Evolutionary conservation across 352 stramenopile genomes (phyloP).

Genomic region (Blastocystis sp.): DNA sequence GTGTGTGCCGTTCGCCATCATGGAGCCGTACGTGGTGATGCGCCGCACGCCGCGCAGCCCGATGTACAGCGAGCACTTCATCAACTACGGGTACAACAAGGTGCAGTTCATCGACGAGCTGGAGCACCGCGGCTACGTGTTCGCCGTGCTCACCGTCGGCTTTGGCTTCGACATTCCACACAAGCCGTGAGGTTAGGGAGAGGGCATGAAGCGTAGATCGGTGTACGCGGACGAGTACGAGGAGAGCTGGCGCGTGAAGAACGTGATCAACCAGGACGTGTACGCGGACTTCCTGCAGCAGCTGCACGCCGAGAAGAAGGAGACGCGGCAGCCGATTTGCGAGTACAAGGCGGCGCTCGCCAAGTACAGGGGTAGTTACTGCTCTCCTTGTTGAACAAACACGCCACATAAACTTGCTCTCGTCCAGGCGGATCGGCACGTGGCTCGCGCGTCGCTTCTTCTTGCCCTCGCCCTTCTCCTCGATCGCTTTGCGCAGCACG

Average conservation of each 20-base stretch:
- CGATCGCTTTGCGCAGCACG: neutral
- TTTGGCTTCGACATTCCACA: constrained; percentile 5
- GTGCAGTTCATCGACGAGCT: constrained; percentile 55
- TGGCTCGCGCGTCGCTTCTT: neutral
- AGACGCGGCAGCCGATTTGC: constrained; percentile 1
- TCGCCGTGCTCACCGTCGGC: neutral
- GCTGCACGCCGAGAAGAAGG: neutral
- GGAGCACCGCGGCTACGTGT: constrained; percentile 17
- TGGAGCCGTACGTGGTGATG: constrained; percentile 36
- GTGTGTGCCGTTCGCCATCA: constrained; percentile 1
- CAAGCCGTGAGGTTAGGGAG: neutral
- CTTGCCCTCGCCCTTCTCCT: neutral
- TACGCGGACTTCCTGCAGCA: constrained; percentile 4
- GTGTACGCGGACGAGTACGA: constrained; percentile 35
- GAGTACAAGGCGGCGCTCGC: neutral
- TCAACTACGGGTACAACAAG: constrained; percentile 65
- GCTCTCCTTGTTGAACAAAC: neutral
- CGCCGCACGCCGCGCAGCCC: neutral
- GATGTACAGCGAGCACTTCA: constrained; percentile 38
- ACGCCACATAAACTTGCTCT: neutral
- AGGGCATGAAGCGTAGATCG: constrained; percentile 10
- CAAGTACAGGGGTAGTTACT: neutral
- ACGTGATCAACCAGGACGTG: constrained; percentile 35
- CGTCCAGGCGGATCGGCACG: neutral
- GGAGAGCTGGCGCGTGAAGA: constrained; percentile 3